These are phyloP conservation scores for Aspergillus persii DNA, from an alignment of 2,329 filamentous ascomycete genomes.

Conservation along the genomic window DNA sequence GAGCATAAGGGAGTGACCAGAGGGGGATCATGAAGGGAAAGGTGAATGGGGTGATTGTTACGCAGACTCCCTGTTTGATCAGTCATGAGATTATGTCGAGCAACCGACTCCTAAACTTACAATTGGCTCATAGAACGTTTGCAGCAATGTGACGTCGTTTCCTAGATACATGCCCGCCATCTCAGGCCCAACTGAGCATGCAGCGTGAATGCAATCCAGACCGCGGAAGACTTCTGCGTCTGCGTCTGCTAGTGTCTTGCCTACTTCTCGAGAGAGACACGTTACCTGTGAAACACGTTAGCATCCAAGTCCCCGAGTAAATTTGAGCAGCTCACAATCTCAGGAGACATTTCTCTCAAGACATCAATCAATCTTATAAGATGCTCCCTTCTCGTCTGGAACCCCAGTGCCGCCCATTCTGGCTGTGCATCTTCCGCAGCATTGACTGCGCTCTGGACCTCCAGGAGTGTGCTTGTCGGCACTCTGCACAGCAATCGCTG, in stretches of 20 bases:
- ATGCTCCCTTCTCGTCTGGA: slow-evolving; percentile 18
- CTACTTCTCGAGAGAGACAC: slow-evolving; percentile 21
- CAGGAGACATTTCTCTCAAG: slow-evolving; percentile 16
- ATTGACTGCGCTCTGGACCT: slow-evolving; percentile 22
- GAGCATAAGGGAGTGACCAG: slow-evolving; percentile 62
- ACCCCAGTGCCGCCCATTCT: slow-evolving; percentile 19
- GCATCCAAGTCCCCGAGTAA: background rate
- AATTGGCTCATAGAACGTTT: slow-evolving; percentile 23
- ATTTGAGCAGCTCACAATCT: slow-evolving; percentile 5
- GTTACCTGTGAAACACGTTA: slow-evolving; percentile 9
- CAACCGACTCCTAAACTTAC: slow-evolving; percentile 5
- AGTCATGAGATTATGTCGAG: slow-evolving; percentile 3
- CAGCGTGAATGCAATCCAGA: slow-evolving; percentile 26
- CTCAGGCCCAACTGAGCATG: slow-evolving; percentile 24
- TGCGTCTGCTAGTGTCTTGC: slow-evolving; percentile 26
- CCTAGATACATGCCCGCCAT: slow-evolving; percentile 26
- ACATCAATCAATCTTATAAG: slow-evolving; percentile 19
- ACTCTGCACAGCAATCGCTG: slow-evolving; percentile 22
- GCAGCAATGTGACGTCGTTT: slow-evolving; percentile 19
- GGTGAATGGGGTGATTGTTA: slow-evolving; percentile 49
- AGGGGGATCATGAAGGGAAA: slow-evolving; percentile 66
- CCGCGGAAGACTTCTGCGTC: slow-evolving; percentile 26
- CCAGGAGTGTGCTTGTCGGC: slow-evolving; percentile 19
- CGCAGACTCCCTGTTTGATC: slow-evolving; percentile 53
- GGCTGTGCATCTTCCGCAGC: slow-evolving; percentile 21